Evolutionary conservation across 495 filamentous ascomycete species (phyloP).

Genomic region (Xylaria bambusicola): DNA sequence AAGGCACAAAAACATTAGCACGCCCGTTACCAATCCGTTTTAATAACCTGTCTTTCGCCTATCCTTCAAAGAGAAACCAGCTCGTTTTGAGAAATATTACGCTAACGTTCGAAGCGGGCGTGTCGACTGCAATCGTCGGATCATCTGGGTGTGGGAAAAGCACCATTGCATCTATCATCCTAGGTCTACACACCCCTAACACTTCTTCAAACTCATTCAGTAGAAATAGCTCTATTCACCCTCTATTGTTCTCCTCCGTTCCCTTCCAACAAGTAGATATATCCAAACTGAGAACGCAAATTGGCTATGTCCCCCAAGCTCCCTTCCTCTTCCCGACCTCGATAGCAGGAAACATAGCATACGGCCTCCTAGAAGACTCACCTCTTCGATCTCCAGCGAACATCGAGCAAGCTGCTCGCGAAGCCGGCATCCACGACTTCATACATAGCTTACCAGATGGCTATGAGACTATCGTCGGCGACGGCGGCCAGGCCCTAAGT

Average conservation of each 20-base stretch:
- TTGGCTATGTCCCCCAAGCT: conserved; percentile 76
- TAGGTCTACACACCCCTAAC: conserved; percentile 44
- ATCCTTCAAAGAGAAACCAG: conserved; percentile 58
- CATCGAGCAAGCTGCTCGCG: conserved; percentile 61
- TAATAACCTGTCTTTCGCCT: conserved; percentile 63
- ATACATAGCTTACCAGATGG: conserved; percentile 69
- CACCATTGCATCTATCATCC: conserved; percentile 75
- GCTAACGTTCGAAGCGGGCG: conserved; percentile 59
- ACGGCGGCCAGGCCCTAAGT: conserved; percentile 72
- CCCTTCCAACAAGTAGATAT: conserved; percentile 62
- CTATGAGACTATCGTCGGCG: conserved; percentile 75
- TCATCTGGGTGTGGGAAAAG: conserved; percentile 87
- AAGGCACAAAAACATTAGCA: conserved; percentile 42
- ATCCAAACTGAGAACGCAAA: conserved; percentile 62
- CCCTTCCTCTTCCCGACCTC: conserved; percentile 76
- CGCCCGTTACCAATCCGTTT: conserved; percentile 64
- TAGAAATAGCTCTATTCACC: conserved; percentile 2
- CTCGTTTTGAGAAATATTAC: conserved; percentile 62
- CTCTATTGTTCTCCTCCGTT: conserved; percentile 57
- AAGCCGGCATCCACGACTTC: conserved; percentile 80
- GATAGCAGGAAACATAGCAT: conserved; percentile 76
- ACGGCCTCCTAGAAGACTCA: conserved; percentile 61
- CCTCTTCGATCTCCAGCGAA: conserved; percentile 37
- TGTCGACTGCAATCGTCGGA: conserved; percentile 76
- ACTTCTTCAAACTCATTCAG: not conserved